Evolutionary conservation across 169 alveolate genomes (phyloP).

Genomic region (Plasmodium coatneyi): DNA sequence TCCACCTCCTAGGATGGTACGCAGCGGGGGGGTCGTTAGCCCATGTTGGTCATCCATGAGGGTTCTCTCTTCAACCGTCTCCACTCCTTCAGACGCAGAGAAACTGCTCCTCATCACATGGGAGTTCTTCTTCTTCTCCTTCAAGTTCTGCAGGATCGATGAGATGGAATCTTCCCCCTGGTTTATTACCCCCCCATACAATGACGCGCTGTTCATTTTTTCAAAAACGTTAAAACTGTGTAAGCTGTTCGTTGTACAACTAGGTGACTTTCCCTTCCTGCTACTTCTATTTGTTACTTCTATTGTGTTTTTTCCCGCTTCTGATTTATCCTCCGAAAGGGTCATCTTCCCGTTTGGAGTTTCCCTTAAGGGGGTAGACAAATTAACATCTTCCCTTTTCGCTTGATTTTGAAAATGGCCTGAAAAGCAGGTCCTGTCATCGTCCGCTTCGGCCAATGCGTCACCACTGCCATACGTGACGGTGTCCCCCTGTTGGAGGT

Average conservation of each 20-base stretch:
- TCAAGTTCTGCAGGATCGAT: conserved; percentile 19
- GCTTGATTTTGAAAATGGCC: not conserved
- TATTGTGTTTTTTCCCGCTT: not conserved
- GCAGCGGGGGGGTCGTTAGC: not conserved
- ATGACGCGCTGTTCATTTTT: conserved; percentile 55
- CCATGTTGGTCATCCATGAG: not conserved
- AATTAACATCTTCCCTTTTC: not conserved
- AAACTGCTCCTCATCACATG: not conserved
- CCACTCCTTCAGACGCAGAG: not conserved
- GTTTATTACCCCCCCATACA: conserved; percentile 6
- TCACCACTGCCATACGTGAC: not conserved
- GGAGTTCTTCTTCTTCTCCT: conserved; percentile 13
- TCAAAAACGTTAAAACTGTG: conserved; percentile 52
- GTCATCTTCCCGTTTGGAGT: not conserved
- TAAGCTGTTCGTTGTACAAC: not conserved
- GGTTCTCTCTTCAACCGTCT: not conserved
- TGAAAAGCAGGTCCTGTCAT: not conserved
- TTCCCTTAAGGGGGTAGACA: not conserved
- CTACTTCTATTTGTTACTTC: not conserved
- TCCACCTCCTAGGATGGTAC: not conserved
- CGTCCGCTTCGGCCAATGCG: not conserved
- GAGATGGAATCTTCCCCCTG: not conserved
- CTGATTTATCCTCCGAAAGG: not conserved
- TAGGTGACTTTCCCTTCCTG: conserved; percentile 25
- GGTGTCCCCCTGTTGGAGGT: not conserved